A percentile compares a stretch with the other conserved stretches of the same genome.
Conservation (phyloP, 1,284 basidiomycete species). For the Cryptococcus hybrid region DNA sequence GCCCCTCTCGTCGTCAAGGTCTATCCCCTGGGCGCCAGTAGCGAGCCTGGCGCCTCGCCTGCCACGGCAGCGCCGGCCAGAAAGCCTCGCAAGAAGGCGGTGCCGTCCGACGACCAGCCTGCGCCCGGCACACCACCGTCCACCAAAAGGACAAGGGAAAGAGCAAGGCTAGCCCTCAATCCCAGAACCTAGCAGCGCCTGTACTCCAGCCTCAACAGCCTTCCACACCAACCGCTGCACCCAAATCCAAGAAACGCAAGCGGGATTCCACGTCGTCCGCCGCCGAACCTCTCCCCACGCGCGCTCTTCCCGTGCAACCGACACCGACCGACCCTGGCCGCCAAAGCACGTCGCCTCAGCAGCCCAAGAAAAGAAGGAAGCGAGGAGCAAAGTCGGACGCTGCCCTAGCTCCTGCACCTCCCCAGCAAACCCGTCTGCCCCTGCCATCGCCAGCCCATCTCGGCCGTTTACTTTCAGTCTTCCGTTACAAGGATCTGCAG, state of each 20-base stretch:
- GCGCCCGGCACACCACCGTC: background rate
- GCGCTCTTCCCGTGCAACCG: background rate
- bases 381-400: background rate
- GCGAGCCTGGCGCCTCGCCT: background rate
- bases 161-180: background rate
- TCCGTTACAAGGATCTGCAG: background rate
- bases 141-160: background rate
- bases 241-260: constrained; percentile 1
- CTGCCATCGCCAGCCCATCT: background rate
- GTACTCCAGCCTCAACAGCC: background rate
- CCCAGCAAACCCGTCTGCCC: background rate
- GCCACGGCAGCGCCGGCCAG: background rate
- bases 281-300: background rate
- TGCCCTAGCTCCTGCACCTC: background rate
- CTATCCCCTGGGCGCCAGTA: constrained; percentile 6
- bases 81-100: background rate
- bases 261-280: background rate
- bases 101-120: background rate
- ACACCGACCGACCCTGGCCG: background rate
- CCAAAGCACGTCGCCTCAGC: background rate
- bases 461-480: background rate
- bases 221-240: background rate
- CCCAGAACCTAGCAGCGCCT: background rate
- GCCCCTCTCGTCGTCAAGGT: constrained; percentile 12
- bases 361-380: constrained; percentile 7